Conservation (phyloP, 163 green algal genomes). For the Volvox carteri region DNA sequence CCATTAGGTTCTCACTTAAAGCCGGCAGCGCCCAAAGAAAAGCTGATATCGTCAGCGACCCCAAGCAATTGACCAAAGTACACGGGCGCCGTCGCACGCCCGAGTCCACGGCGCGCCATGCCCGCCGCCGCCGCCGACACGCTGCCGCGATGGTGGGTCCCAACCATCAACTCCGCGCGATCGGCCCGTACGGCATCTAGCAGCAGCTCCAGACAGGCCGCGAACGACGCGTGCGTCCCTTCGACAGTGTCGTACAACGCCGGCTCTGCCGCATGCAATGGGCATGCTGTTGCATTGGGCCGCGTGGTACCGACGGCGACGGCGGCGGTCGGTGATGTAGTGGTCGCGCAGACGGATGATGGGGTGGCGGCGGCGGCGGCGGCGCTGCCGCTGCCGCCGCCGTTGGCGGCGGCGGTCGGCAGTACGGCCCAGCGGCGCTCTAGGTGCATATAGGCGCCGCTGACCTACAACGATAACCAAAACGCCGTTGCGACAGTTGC, state of each 20-base stretch:
- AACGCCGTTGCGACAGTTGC: too few species aligned
- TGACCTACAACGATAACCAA: too few species aligned
- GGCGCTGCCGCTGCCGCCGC: too few species aligned
- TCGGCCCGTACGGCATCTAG: not conserved
- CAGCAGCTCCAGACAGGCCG: conserved; percentile 7
- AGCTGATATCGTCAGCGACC: not conserved
- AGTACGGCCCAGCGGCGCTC: not conserved
- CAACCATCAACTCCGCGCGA: not conserved
- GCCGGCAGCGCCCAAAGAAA: not conserved
- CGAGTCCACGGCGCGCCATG: not conserved
- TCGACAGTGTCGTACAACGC: not conserved
- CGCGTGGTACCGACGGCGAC: too few species aligned
- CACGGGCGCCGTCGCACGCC: not conserved
- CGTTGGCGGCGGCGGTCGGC: not conserved
- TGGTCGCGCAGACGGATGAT: too few species aligned
- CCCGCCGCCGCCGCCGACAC: too few species aligned
- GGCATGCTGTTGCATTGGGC: too few species aligned
- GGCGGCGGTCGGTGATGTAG: not conserved
- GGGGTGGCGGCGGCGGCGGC: too few species aligned
- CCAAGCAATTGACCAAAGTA: conserved; percentile 9
- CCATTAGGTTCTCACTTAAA: conserved; percentile 4
- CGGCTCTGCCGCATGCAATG: too few species aligned
- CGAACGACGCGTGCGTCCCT: not conserved
- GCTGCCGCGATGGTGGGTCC: not conserved
- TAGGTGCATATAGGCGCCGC: conserved; percentile 2